Conservation (phyloP, 805 yeast genomes). For the Wickerhamomyces queroliae region DNA sequence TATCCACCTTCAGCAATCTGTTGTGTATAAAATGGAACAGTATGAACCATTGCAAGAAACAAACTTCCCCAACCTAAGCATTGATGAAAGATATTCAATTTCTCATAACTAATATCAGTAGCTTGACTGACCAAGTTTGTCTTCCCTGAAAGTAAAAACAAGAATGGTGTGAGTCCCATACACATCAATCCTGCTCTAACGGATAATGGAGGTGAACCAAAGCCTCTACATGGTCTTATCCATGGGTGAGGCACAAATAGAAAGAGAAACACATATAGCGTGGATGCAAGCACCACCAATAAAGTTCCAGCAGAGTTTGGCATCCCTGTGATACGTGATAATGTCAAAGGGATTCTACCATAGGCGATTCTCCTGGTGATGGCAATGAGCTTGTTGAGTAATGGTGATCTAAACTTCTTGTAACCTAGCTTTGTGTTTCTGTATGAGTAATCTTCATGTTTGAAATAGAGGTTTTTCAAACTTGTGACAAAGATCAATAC, state of each 20-base stretch:
- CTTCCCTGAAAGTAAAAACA: slow-evolving; percentile 46
- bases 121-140: slow-evolving; percentile 40
- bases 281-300: slow-evolving; percentile 26
- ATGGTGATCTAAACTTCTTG: not conserved
- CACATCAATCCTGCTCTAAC: slow-evolving; percentile 48
- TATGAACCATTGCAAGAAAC: slow-evolving; percentile 41
- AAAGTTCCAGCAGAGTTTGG: slow-evolving; percentile 31
- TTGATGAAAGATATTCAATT: slow-evolving; percentile 46
- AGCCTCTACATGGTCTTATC: slow-evolving; percentile 46
- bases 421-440: slow-evolving; percentile 11
- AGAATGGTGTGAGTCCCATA: slow-evolving; percentile 43
- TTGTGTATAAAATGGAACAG: slow-evolving; percentile 44
- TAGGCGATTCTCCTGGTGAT: slow-evolving; percentile 26
- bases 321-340: slow-evolving; percentile 31
- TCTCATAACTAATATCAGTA: slow-evolving; percentile 53
- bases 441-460: slow-evolving; percentile 11
- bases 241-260: slow-evolving; percentile 41
- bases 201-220: slow-evolving; percentile 56
- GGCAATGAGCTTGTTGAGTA: slow-evolving; percentile 21
- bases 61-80: slow-evolving; percentile 32
- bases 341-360: slow-evolving; percentile 24
- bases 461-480: slow-evolving; percentile 7
- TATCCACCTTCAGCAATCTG: slow-evolving; percentile 44
- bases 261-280: slow-evolving; percentile 28
- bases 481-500: slow-evolving; percentile 5